Conservation (phyloP, 306 rosid species). For the Echinosophora koreensis region DNA sequence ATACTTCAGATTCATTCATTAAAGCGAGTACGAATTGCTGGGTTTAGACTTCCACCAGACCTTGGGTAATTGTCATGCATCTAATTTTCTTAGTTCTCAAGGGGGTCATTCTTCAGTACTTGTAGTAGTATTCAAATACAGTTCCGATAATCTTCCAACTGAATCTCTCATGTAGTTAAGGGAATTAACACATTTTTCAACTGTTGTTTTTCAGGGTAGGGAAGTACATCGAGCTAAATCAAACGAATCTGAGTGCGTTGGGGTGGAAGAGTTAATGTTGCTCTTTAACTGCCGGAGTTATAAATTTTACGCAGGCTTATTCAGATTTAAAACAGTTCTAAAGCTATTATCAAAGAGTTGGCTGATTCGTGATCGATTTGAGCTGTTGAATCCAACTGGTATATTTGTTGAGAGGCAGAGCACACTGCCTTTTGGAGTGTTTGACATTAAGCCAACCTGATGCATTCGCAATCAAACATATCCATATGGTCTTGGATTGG, state of each 20-base stretch:
- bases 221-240: slow-evolving; percentile 75
- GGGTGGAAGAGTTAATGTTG: slow-evolving; percentile 65
- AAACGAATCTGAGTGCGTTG: slow-evolving; percentile 69
- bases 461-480: slow-evolving; percentile 1
- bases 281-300: slow-evolving; percentile 30
- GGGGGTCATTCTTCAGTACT: slow-evolving; percentile 8
- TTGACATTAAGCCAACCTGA: slow-evolving; percentile 26
- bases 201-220: slow-evolving; percentile 73
- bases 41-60: slow-evolving; percentile 89
- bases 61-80: slow-evolving; percentile 71
- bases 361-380: slow-evolving; percentile 31
- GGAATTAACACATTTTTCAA: slow-evolving; percentile 16
- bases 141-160: slow-evolving; percentile 24
- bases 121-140: slow-evolving; percentile 22
- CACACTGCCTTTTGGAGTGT: slow-evolving; percentile 35
- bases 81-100: slow-evolving; percentile 18
- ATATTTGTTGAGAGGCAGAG: slow-evolving; percentile 18
- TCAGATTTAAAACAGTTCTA: slow-evolving; percentile 33
- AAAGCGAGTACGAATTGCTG: slow-evolving; percentile 85
- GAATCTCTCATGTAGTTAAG: slow-evolving; percentile 13
- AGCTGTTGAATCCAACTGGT: slow-evolving; percentile 27
- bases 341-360: slow-evolving; percentile 19
- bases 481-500: slow-evolving; percentile 5
- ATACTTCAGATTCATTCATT: slow-evolving; percentile 80
- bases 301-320: not conserved